These are phyloP conservation scores for Catharanthus roseus DNA, from an alignment of 257 asterid genomes.

Conservation along the genomic window DNA sequence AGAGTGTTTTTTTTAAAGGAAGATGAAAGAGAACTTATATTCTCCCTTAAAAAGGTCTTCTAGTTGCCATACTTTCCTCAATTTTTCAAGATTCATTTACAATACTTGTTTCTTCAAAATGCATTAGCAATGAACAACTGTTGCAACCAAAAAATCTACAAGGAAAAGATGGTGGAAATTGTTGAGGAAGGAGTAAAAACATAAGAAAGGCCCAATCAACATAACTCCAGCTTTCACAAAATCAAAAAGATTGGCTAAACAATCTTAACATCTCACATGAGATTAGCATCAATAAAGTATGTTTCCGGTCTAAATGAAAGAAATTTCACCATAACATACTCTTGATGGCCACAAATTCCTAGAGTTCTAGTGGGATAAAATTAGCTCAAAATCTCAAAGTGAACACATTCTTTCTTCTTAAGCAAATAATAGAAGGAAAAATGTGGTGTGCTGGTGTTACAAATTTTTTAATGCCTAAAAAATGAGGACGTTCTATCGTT, in stretches of 20 bases:
- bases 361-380: neutral
- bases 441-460: neutral
- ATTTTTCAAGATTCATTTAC: neutral
- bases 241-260: slow-evolving; percentile 5
- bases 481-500: neutral
- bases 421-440: neutral
- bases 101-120: neutral
- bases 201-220: neutral
- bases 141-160: neutral
- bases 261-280: neutral
- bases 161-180: neutral
- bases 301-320: neutral
- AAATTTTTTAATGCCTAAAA: neutral
- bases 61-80: neutral
- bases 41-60: neutral
- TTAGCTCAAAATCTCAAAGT: neutral
- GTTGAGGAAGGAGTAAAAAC: neutral
- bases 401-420: neutral
- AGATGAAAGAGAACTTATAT: neutral
- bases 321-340: neutral
- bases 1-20: neutral
- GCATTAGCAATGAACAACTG: neutral
- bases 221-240: neutral
- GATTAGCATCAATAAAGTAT: neutral
- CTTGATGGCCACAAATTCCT: neutral